Conservation (phyloP, 768 basidiomycete genomes). For the Naganishia randhawae region DNA sequence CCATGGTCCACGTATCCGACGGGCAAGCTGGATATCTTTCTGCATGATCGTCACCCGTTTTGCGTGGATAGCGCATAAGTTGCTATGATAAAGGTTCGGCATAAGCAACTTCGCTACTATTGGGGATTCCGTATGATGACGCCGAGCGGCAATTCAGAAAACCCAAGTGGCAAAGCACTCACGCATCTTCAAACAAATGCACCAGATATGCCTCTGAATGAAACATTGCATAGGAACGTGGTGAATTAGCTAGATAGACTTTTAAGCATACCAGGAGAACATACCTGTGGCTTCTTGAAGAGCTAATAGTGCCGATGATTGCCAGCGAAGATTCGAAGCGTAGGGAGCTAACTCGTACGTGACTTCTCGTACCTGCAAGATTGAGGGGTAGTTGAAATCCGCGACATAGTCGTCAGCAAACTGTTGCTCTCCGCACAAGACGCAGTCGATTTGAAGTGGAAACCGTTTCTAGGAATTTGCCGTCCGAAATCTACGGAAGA, state of each 20-base stretch:
- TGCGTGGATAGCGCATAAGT: conserved; percentile 94
- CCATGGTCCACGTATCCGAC: conserved; percentile 89
- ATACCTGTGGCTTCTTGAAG: conserved; percentile 91
- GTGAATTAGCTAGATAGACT: not conserved
- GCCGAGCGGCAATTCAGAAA: not conserved
- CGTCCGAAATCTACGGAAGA: no score
- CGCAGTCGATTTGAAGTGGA: no score
- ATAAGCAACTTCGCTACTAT: no score
- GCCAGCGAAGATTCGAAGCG: conserved; percentile 77
- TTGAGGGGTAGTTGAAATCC: not conserved
- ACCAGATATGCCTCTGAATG: conserved; percentile 58
- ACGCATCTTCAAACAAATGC: conserved; percentile 98
- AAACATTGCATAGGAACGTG: not conserved
- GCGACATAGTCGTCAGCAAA: not conserved
- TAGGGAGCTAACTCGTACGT: conserved; percentile 77
- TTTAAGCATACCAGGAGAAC: conserved; percentile 2
- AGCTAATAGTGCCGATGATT: conserved; percentile 86
- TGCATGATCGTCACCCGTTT: conserved; percentile 98
- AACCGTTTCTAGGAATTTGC: no score
- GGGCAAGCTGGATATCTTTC: conserved; percentile 90
- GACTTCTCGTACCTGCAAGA: conserved; percentile 81
- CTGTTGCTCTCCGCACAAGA: no score
- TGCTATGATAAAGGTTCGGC: conserved; percentile 55
- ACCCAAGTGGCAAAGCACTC: conserved; percentile 48
- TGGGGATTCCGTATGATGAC: no score